Percentiles rank a stretch among this genome's conserved stretches.
These are phyloP conservation scores for Aureobasidium mangrovei DNA, from an alignment of 2,329 filamentous ascomycete genomes.

Conservation along the genomic window DNA sequence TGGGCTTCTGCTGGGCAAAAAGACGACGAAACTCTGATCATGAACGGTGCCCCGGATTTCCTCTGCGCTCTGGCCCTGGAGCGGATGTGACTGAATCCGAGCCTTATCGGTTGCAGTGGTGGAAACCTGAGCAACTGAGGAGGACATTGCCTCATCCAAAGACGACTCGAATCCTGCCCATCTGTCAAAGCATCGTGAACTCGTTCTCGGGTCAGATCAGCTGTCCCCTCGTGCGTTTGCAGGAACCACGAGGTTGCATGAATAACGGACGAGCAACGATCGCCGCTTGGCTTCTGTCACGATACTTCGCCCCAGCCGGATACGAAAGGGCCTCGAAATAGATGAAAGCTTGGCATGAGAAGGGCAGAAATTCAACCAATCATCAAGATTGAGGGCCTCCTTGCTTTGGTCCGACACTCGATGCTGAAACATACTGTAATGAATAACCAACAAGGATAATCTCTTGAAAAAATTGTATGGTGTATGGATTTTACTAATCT, in stretches of 20 bases:
- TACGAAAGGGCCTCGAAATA: conserved; percentile 6
- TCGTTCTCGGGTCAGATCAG: not conserved
- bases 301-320: conserved; percentile 26
- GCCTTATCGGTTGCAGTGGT: not conserved
- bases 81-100: conserved; percentile 1
- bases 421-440: conserved; percentile 1
- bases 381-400: not conserved
- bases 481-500: no score
- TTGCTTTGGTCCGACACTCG: not conserved
- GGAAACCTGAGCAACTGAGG: no score
- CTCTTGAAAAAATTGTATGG: no score
- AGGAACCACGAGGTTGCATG: conserved; percentile 1
- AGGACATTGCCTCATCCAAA: not conserved
- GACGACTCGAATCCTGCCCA: not conserved
- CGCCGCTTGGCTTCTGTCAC: conserved; percentile 52
- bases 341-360: conserved; percentile 3
- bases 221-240: not conserved
- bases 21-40: conserved; percentile 8
- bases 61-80: conserved; percentile 1
- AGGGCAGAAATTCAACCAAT: not conserved
- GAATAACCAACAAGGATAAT: not conserved
- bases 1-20: conserved; percentile 3
- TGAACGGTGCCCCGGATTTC: conserved; percentile 6
- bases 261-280: conserved; percentile 10
- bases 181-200: not conserved